phyloP scores from a whole-genome alignment of 2,329 filamentous ascomycete genomes.

The Alternaria atra region DNA sequence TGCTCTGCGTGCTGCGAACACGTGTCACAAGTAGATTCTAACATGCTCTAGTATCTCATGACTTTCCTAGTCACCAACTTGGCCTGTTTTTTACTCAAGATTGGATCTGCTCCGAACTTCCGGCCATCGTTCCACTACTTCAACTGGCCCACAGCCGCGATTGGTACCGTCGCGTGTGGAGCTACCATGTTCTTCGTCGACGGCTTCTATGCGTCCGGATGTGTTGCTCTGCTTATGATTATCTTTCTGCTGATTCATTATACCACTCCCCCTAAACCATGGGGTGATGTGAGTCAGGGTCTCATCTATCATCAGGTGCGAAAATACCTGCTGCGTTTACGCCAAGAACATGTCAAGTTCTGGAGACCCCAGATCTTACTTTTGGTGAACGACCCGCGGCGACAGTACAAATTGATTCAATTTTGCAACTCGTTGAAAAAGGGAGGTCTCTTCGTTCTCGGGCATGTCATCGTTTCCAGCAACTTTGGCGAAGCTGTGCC shows the following conservation, averaged over 20 bases:
- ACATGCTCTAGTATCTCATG: conserved; percentile 71
- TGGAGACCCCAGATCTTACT: conserved; percentile 90
- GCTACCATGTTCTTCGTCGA: conserved; percentile 92
- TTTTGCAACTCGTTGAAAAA: conserved; percentile 95
- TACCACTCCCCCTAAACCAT: conserved; percentile 84
- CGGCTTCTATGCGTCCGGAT: conserved; percentile 78
- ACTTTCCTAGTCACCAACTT: conserved; percentile 90
- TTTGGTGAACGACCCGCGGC: conserved; percentile 82
- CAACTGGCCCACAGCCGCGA: conserved; percentile 81
- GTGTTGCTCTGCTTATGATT: conserved; percentile 76
- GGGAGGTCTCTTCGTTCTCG: conserved; percentile 82
- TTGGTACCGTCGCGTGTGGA: conserved; percentile 78
- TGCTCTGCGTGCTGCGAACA: neutral
- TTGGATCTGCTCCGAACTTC: conserved; percentile 89
- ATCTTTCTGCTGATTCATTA: conserved; percentile 88
- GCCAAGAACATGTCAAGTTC: conserved; percentile 90
- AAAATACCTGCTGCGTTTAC: conserved; percentile 84
- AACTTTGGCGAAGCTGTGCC: conserved; percentile 82
- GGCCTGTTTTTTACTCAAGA: conserved; percentile 85
- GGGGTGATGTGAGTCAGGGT: conserved; percentile 90
- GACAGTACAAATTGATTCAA: conserved; percentile 82
- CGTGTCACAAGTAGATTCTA: neutral
- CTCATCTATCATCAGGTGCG: conserved; percentile 88
- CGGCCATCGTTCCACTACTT: conserved; percentile 89
- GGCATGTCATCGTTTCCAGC: conserved; percentile 85